Base-by-base conservation (phyloP, 2,329 filamentous ascomycete species). In the Thelonectria blattea region DNA sequence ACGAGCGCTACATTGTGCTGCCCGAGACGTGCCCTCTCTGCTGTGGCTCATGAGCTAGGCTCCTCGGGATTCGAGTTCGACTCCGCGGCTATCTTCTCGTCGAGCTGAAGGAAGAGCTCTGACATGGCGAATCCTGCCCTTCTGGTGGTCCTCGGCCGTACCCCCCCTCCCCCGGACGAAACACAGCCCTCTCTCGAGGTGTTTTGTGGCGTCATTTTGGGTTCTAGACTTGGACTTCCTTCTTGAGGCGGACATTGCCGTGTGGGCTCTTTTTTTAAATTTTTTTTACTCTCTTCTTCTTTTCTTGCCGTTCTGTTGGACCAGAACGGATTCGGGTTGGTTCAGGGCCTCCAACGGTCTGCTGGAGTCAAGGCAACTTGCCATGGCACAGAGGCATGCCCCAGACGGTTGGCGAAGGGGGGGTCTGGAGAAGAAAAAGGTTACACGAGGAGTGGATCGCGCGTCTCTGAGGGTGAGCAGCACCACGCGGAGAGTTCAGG, bases 1-100 rank as follows among this genome's bases (percentile, higher is more conserved):
- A 92, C 73, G 89, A 92, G 73, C 83, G 89, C 65, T 91, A 89
- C 69, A 91, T 92, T 68, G 84, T 92, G 45, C 78, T 89, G 27
- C 85, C 87, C 11, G 88, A 88, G 56, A 83, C 83, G 70, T 91
- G 80, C 65, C 80, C 80, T 3, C 69, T 82, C 5, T 82, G 80
- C 64, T 73, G 72, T 43, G 71, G 76, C 45, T 80, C 72, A 74
- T 80, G 73, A 74, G 61, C 34, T n/a, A 42, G 46, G 37, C n/a
- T 34, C n/a, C 17, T 30, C 27, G 37, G 32, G 30, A 37, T 52
- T 37, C 47, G 45, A 51, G 27, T 52, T 39, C 17, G 51, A 34
- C 6, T 24, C 27, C 2, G 41, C 18, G 52, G 32, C 32, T 54
- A 41, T 30, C 46, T 22, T 54, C 51, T 14, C 30, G 20, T 22